phyloP scores from a whole-genome alignment of 2,329 filamentous ascomycete genomes.

The Teratosphaeria pseudoeucalypti region DNA sequence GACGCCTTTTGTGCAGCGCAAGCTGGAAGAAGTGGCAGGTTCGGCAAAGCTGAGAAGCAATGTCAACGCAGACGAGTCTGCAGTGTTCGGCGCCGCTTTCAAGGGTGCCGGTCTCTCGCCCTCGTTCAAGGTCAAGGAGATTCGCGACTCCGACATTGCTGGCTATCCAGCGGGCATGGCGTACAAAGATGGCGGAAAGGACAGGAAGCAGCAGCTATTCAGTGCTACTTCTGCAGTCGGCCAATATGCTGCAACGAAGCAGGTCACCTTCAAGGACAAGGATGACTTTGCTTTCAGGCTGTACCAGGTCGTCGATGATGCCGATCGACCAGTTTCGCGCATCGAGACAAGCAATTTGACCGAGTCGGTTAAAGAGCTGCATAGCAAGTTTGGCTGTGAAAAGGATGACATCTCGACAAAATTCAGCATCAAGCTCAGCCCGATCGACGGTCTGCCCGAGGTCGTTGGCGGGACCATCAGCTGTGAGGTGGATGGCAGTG shows the following conservation, averaged over 20 bases:
- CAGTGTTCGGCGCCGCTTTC: conserved; percentile 92
- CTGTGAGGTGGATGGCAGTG: conserved; percentile 65
- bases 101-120: conserved; percentile 85
- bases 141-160: conserved; percentile 67
- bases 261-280: conserved; percentile 71
- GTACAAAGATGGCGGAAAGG: conserved; percentile 56
- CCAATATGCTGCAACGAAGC: conserved; percentile 51
- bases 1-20: conserved; percentile 88
- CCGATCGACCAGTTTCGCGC: conserved; percentile 52
- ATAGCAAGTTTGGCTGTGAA: conserved; percentile 67
- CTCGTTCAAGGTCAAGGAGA: conserved; percentile 96
- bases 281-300: conserved; percentile 74
- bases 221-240: conserved; percentile 65
- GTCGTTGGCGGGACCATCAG: conserved; percentile 67
- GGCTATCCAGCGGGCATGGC: conserved; percentile 65
- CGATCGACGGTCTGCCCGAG: conserved; percentile 68
- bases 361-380: conserved; percentile 64
- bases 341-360: conserved; percentile 80
- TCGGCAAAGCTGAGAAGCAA: conserved; percentile 75
- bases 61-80: conserved; percentile 93
- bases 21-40: conserved; percentile 66
- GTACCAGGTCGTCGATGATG: conserved; percentile 56
- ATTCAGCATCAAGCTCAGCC: conserved; percentile 61
- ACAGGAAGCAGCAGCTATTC: conserved; percentile 74
- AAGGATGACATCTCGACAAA: conserved; percentile 70